These are phyloP conservation scores for Chytriomyces sp. DNA, from an alignment of 192 early-diverging fungal genomes.

Conservation along the genomic window DNA sequence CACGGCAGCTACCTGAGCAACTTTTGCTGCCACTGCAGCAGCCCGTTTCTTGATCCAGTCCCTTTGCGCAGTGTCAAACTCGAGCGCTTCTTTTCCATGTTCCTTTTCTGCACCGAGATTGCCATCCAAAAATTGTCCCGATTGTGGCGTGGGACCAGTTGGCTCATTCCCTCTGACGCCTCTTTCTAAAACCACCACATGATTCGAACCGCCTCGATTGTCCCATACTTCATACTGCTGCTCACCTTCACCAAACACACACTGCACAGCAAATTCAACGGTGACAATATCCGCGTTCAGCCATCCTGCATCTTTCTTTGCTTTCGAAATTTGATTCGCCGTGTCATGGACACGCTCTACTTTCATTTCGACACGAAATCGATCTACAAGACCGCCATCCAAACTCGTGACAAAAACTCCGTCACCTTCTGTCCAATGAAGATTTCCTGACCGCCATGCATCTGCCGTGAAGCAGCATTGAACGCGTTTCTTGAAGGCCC, in stretches of 20 bases:
- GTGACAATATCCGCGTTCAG: background rate
- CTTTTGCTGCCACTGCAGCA: background rate
- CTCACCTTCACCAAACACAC: background rate
- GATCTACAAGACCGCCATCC: background rate
- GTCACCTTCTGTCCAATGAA: background rate
- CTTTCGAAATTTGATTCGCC: background rate
- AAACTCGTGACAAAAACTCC: slow-evolving; percentile 5
- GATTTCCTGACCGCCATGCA: background rate
- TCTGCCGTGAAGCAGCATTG: slow-evolving; percentile 4
- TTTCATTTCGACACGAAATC: slow-evolving; percentile 8
- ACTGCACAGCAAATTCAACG: slow-evolving; percentile 7
- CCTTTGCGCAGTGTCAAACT: background rate
- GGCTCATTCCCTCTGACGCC: background rate
- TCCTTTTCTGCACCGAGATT: background rate
- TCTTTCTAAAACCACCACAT: slow-evolving; percentile 8
- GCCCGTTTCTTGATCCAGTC: background rate
- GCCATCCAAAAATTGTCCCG: background rate
- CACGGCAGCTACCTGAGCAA: background rate
- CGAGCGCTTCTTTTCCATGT: background rate
- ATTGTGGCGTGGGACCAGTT: background rate
- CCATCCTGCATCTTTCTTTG: background rate
- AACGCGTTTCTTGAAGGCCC: background rate
- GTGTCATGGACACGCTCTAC: background rate
- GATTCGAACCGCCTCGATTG: background rate
- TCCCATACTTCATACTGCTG: background rate